phyloP scores from a whole-genome alignment of 768 basidiomycete species.

The Phlegmacium glaucopus region DNA sequence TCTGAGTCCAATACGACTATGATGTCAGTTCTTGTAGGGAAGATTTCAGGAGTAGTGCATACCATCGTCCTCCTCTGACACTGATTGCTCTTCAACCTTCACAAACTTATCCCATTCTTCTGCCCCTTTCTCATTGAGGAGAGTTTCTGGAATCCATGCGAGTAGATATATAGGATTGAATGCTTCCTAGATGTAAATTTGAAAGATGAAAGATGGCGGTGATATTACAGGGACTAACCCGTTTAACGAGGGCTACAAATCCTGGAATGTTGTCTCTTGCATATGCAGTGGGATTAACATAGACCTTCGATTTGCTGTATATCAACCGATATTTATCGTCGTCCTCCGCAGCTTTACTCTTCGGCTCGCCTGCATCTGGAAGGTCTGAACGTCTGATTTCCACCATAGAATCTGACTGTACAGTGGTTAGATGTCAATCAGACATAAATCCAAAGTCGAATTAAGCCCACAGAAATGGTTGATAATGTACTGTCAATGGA shows the following conservation, averaged over 20 bases:
- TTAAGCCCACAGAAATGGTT: slow-evolving; percentile 26
- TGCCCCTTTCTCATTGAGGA: slow-evolving; percentile 78
- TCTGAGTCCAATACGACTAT: slow-evolving; percentile 39
- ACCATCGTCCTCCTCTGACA: slow-evolving; percentile 76
- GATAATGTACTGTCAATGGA: slow-evolving; percentile 24
- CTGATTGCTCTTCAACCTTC: slow-evolving; percentile 70
- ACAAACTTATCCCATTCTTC: slow-evolving; percentile 90
- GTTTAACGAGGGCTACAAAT: slow-evolving; percentile 88
- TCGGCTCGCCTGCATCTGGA: slow-evolving; percentile 17
- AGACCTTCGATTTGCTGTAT: slow-evolving; percentile 92
- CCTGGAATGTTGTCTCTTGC: slow-evolving; percentile 92
- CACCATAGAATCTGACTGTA: slow-evolving; percentile 65
- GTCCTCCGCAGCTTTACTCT: slow-evolving; percentile 21
- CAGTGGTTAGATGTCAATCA: neutral
- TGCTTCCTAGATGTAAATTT: slow-evolving; percentile 52
- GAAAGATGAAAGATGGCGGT: slow-evolving; percentile 1
- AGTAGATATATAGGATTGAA: slow-evolving; percentile 74
- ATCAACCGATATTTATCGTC: slow-evolving; percentile 73
- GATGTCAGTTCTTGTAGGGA: neutral
- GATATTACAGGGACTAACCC: slow-evolving; percentile 46
- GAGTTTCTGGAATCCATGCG: slow-evolving; percentile 89
- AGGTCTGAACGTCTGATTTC: slow-evolving; percentile 56
- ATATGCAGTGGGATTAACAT: slow-evolving; percentile 92
- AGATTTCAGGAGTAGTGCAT: slow-evolving; percentile 18
- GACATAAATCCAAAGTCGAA: neutral